Conservation (phyloP, 495 filamentous ascomycete species). For the Physcia stellaris region DNA sequence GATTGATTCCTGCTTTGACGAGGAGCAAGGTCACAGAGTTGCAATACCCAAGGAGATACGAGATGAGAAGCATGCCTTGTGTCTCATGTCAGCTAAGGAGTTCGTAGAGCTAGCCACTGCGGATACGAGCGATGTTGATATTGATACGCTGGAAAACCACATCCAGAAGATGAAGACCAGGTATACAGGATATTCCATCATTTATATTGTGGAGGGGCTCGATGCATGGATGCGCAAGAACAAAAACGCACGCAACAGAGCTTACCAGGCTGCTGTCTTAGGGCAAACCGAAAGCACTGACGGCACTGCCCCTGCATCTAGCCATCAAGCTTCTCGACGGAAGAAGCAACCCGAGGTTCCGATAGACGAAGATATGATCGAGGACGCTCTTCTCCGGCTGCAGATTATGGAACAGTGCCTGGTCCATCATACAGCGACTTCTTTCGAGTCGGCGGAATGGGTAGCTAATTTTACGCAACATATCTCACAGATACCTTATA, state of each 20-base stretch:
- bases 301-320: conserved; percentile 5
- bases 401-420: conserved; percentile 55
- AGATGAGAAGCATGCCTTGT: conserved; percentile 53
- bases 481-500: conserved; percentile 64
- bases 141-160: conserved; percentile 43
- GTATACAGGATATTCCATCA: conserved; percentile 38
- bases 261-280: conserved; percentile 52
- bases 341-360: conserved; percentile 7
- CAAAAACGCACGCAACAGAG: conserved; percentile 48
- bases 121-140: conserved; percentile 17
- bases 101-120: conserved; percentile 42
- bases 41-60: conserved; percentile 44
- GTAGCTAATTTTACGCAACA: conserved; percentile 69
- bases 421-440: conserved; percentile 54
- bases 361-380: conserved; percentile 58
- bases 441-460: conserved; percentile 61
- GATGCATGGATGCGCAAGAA: conserved; percentile 55
- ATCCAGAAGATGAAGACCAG: conserved; percentile 39
- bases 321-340: conserved; percentile 11
- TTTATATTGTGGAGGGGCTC: conserved; percentile 72
- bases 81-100: conserved; percentile 49
- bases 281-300: conserved; percentile 30
- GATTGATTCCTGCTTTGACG: conserved; percentile 47
- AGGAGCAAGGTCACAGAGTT: conserved; percentile 49
- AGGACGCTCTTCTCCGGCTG: conserved; percentile 57